Conservation (phyloP, 768 basidiomycete species). For the Boletellus emodensis region DNA sequence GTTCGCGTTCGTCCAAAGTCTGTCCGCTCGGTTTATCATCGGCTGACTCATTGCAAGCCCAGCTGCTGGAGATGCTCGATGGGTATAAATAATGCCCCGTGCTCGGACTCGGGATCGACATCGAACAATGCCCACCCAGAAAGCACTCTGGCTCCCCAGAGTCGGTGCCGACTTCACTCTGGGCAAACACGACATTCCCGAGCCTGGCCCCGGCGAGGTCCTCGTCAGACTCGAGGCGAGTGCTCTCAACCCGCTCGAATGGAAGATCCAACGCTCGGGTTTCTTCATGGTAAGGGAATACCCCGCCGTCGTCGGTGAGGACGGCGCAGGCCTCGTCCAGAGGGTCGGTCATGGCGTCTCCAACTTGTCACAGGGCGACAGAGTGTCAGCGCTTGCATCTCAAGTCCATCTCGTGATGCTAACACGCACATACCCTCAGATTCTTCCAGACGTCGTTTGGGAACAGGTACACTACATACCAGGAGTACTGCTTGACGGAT, state of each 20-base stretch:
- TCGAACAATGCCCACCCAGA: conserved; percentile 9
- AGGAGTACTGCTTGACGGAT: conserved; percentile 20
- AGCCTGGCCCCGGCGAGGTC: conserved; percentile 40
- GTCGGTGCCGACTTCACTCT: conserved; percentile 10
- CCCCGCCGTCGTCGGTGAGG: conserved; percentile 35
- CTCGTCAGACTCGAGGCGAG: conserved; percentile 39
- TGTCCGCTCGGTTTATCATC: too few species aligned
- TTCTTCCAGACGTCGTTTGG: conserved; percentile 9
- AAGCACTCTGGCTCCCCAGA: conserved; percentile 15
- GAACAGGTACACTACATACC: conserved; percentile 14
- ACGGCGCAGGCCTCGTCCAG: conserved; percentile 37
- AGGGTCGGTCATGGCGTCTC: conserved; percentile 36
- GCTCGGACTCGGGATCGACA: too few species aligned
- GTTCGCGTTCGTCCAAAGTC: too few species aligned
- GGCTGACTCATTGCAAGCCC: background rate
- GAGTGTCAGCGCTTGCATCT: conserved; percentile 4
- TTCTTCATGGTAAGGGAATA: conserved; percentile 28
- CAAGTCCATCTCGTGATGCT: background rate
- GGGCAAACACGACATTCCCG: conserved; percentile 21
- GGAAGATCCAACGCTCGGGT: conserved; percentile 9
- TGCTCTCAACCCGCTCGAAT: conserved; percentile 44
- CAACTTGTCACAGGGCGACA: conserved; percentile 32
- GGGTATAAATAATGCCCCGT: too few species aligned
- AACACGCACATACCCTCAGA: background rate
- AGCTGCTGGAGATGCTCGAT: background rate